Percentiles rank a stretch among this genome's conserved stretches.
phyloP scores from a whole-genome alignment of 495 filamentous ascomycete species.

The Opeltia flavorubescens region DNA sequence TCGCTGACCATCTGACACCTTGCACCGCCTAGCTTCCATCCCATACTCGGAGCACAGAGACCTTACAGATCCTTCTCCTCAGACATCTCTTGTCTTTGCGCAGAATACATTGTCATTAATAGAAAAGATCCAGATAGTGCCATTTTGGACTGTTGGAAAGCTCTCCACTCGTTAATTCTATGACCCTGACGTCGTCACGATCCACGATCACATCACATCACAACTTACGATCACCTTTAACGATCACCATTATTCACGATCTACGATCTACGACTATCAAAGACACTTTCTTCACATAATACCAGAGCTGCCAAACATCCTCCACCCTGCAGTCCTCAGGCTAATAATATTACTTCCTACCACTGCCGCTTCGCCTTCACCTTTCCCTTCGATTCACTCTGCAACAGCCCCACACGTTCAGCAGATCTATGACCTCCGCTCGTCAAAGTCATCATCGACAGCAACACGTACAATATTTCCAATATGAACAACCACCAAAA shows the following conservation, averaged over 20 bases:
- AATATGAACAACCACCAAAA: conserved; percentile 39
- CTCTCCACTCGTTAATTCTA: neutral
- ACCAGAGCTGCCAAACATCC: too few relatives aligned
- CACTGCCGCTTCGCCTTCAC: too few relatives aligned
- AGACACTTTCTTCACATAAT: neutral
- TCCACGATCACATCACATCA: too few relatives aligned
- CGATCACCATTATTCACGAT: neutral
- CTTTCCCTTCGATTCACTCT: neutral
- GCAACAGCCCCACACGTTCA: neutral
- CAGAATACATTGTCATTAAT: too few relatives aligned
- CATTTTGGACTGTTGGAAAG: neutral
- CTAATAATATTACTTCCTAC: too few relatives aligned
- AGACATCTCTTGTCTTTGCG: neutral
- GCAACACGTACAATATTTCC: neutral
- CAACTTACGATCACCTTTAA: neutral
- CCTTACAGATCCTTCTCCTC: too few relatives aligned
- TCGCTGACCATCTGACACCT: neutral
- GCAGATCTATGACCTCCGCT: conserved; percentile 1
- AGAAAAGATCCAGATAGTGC: neutral
- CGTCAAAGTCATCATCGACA: neutral
- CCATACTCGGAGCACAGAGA: too few relatives aligned
- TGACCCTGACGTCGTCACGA: neutral
- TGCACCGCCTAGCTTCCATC: neutral
- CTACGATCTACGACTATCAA: neutral
- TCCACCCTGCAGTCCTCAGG: too few relatives aligned